phyloP scores from a whole-genome alignment of 306 rosid genomes.

The Prinsepia uniflora region DNA sequence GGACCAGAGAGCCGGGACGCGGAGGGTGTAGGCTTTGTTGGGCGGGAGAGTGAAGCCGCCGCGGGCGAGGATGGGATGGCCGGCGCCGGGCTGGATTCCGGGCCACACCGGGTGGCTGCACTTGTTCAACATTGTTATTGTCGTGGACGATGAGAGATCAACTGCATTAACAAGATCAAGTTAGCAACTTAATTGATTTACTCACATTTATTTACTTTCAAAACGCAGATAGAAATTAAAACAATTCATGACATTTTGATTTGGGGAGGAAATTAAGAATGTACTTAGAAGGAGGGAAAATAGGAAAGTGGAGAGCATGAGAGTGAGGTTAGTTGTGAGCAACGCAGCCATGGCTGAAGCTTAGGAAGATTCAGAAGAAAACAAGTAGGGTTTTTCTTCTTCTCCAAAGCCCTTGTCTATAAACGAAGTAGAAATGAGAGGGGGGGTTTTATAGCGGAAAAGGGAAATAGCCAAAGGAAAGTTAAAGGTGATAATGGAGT shows the following conservation, averaged over 20 bases:
- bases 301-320: conserved; percentile 33
- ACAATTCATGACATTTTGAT: background rate
- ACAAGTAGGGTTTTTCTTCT: background rate
- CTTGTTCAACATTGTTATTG: conserved; percentile 57
- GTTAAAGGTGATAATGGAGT: background rate
- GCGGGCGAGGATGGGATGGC: conserved; percentile 66
- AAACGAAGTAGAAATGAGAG: no score
- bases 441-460: conserved; percentile 23
- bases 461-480: background rate
- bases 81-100: conserved; percentile 84
- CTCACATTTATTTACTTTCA: no score
- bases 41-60: conserved; percentile 80
- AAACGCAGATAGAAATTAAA: no score
- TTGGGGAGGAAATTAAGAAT: background rate
- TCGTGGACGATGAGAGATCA: conserved; percentile 36
- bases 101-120: conserved; percentile 94
- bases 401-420: background rate
- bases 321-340: conserved; percentile 27
- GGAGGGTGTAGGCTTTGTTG: conserved; percentile 52
- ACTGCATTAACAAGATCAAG: conserved; percentile 17
- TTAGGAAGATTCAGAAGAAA: background rate
- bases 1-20: conserved; percentile 79
- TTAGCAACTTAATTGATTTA: background rate
- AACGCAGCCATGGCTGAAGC: conserved; percentile 36
- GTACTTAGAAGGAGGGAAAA: conserved; percentile 39